These are phyloP conservation scores for Dactylis glomerata DNA, from an alignment of 176 grass and related monocot genomes.

Conservation along the genomic window DNA sequence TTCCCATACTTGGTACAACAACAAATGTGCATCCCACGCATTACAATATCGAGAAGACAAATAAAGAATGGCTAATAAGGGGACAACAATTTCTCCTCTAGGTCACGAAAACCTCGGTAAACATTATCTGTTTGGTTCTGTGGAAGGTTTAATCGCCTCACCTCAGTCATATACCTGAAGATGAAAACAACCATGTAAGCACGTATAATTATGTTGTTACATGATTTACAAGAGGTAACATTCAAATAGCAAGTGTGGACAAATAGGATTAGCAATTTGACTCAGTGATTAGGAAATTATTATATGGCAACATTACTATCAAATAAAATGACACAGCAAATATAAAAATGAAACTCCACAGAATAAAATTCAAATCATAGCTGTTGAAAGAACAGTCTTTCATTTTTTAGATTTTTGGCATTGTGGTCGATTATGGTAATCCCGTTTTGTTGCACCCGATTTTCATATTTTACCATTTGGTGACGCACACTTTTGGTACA, in stretches of 20 bases:
- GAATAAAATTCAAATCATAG: neutral
- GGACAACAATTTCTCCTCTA: constrained; percentile 70
- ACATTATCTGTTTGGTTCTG: constrained; percentile 77
- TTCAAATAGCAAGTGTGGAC: neutral
- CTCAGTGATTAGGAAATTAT: neutral
- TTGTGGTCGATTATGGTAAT: neutral
- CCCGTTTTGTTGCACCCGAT: neutral
- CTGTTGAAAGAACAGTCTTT: neutral
- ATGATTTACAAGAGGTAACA: neutral
- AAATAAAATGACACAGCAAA: neutral
- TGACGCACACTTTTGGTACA: neutral
- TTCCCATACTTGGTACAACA: constrained; percentile 44
- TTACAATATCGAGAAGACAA: constrained; percentile 6
- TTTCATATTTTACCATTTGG: neutral
- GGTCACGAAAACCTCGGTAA: constrained; percentile 75
- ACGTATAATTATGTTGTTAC: neutral
- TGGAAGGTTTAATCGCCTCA: constrained; percentile 70
- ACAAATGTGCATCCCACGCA: constrained; percentile 14
- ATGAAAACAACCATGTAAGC: constrained; percentile 24
- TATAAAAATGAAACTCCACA: neutral
- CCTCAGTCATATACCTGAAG: constrained; percentile 91
- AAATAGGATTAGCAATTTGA: neutral
- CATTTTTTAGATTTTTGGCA: neutral
- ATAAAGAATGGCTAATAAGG: constrained; percentile 36
- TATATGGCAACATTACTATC: neutral